phyloP scores from a whole-genome alignment of 257 asterid genomes.

The Fraxinus excelsior region DNA sequence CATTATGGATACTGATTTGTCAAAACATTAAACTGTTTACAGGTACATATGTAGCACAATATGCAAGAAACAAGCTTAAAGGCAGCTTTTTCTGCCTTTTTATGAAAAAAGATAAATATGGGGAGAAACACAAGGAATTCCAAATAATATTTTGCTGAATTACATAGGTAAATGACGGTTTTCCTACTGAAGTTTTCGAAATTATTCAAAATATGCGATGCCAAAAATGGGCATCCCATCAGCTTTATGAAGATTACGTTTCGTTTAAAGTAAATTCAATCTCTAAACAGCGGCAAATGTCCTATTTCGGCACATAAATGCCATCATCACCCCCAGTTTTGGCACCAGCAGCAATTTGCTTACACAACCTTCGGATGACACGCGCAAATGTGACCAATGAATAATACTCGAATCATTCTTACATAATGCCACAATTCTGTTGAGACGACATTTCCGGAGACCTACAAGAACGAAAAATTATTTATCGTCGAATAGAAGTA shows the following conservation, averaged over 20 bases:
- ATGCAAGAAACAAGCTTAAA: too few relatives aligned
- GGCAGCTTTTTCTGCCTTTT: too few relatives aligned
- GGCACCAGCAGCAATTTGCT: neutral
- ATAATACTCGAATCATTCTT: slow-evolving; percentile 9
- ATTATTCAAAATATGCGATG: neutral
- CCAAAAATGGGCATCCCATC: neutral
- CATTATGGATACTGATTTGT: too few relatives aligned
- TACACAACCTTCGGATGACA: neutral
- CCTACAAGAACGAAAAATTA: slow-evolving; percentile 44
- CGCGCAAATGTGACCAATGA: neutral
- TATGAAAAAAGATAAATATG: too few relatives aligned
- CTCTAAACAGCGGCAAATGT: neutral
- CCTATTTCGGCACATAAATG: neutral
- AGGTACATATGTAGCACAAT: too few relatives aligned
- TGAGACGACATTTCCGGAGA: slow-evolving; percentile 84
- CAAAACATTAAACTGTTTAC: too few relatives aligned
- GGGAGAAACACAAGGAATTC: neutral
- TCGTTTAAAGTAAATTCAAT: neutral
- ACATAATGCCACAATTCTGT: slow-evolving; percentile 65
- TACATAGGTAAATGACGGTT: neutral
- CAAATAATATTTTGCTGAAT: neutral
- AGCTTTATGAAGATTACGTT: neutral
- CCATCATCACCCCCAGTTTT: neutral
- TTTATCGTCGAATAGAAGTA: slow-evolving; percentile 7
- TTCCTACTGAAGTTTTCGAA: neutral